Conservation (phyloP, 2,329 filamentous ascomycete genomes). For the Fusarium decemcellulare region DNA sequence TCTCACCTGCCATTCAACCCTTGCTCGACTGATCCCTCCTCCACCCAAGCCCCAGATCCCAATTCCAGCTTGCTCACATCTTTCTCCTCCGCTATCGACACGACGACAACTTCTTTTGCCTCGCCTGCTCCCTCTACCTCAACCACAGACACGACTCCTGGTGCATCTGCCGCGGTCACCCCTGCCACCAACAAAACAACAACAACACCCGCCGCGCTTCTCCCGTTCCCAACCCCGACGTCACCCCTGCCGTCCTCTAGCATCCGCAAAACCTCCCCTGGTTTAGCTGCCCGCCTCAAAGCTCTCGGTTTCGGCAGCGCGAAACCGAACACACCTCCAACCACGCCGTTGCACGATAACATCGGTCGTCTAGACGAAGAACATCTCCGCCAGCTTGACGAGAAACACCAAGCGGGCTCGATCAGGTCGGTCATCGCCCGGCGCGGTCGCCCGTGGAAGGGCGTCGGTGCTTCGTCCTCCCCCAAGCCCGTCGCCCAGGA, state of each 20-base stretch:
- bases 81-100: slow-evolving; percentile 36
- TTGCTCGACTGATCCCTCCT: slow-evolving; percentile 46
- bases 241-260: slow-evolving; percentile 48
- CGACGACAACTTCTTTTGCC: slow-evolving; percentile 39
- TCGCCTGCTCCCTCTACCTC: slow-evolving; percentile 31
- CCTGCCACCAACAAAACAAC: slow-evolving; percentile 40
- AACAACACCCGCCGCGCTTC: slow-evolving; percentile 42
- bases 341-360: slow-evolving; percentile 55
- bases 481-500: slow-evolving; percentile 45
- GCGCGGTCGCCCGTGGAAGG: slow-evolving; percentile 81
- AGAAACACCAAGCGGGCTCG: slow-evolving; percentile 73
- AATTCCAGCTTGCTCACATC: slow-evolving; percentile 45
- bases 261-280: slow-evolving; percentile 73
- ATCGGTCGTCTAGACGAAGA: slow-evolving; percentile 80
- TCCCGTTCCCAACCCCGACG: slow-evolving; percentile 37
- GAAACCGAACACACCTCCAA: slow-evolving; percentile 52
- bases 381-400: slow-evolving; percentile 78
- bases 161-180: slow-evolving; percentile 39
- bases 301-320: slow-evolving; percentile 72
- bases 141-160: slow-evolving; percentile 30
- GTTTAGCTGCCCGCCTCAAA: slow-evolving; percentile 75
- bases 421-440: slow-evolving; percentile 68
- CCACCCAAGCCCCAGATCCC: slow-evolving; percentile 41
- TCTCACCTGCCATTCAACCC: slow-evolving; percentile 47
- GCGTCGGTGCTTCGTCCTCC: slow-evolving; percentile 62